Evolutionary conservation across 805 yeast genomes (phyloP).

Genomic region (Starmerella apis): DNA sequence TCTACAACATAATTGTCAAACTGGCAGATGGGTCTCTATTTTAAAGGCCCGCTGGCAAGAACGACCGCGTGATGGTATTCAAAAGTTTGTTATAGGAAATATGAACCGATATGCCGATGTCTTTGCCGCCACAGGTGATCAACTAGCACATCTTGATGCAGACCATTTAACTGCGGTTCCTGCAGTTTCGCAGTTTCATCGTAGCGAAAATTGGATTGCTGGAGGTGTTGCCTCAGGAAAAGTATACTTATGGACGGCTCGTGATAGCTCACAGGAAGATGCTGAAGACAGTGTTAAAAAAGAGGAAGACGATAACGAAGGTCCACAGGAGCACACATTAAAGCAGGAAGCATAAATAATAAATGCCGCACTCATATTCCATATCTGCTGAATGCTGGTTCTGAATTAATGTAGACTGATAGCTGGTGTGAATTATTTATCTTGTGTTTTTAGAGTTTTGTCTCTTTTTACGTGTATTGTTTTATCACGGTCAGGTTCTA

Average conservation of each 20-base stretch:
- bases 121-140: conserved; percentile 64
- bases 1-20: conserved; percentile 83
- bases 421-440: too few species aligned
- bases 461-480: background rate
- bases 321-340: too few species aligned
- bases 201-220: conserved; percentile 74
- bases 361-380: too few species aligned
- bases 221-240: conserved; percentile 96
- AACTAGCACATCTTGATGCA: conserved; percentile 61
- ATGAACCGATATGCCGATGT: conserved; percentile 85
- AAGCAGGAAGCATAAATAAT: background rate
- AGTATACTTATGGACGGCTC: conserved; percentile 43
- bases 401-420: too few species aligned
- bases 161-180: conserved; percentile 77
- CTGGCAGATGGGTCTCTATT: conserved; percentile 95
- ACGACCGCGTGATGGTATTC: conserved; percentile 55
- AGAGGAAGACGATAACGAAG: background rate
- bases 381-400: too few species aligned
- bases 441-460: background rate
- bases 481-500: conserved; percentile 9
- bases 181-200: conserved; percentile 77
- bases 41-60: conserved; percentile 80
- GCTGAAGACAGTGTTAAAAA: background rate
- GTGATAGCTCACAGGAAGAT: background rate
- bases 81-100: conserved; percentile 84